Conservation (phyloP, 2,329 filamentous ascomycete species). For the Aspergillus neoniger region DNA sequence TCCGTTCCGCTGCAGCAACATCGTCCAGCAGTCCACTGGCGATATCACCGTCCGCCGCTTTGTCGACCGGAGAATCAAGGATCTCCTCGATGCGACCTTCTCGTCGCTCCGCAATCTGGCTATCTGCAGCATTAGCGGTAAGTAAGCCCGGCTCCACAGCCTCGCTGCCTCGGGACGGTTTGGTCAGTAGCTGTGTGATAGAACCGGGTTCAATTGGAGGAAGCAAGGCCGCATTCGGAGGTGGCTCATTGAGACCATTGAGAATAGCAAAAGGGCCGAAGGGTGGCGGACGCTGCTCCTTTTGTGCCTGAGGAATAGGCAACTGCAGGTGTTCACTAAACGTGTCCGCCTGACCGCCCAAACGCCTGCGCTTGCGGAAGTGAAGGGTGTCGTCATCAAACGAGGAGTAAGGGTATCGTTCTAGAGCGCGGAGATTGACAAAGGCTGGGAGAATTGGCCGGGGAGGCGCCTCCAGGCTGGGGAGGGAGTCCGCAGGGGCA, state of each 20-base stretch:
- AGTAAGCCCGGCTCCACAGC: conserved; percentile 26
- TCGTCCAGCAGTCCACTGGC: conserved; percentile 16
- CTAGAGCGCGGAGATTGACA: conserved; percentile 50
- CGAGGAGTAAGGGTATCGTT: conserved; percentile 45
- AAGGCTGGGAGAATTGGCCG: conserved; percentile 48
- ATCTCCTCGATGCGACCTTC: conserved; percentile 41
- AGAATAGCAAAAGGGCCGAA: conserved; percentile 52
- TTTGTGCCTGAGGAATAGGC: conserved; percentile 50
- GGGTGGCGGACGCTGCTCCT: conserved; percentile 46
- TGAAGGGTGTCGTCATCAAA: conserved; percentile 41
- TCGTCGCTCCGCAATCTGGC: conserved; percentile 30
- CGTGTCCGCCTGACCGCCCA: conserved; percentile 44
- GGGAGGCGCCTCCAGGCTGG: conserved; percentile 40
- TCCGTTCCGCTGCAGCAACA: conserved; percentile 5
- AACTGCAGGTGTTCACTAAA: conserved; percentile 50
- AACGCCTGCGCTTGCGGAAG: conserved; percentile 46
- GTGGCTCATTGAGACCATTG: conserved; percentile 64
- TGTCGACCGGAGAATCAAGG: conserved; percentile 31
- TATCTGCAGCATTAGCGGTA: conserved; percentile 24
- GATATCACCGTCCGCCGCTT: conserved; percentile 20
- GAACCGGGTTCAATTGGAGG: conserved; percentile 60
- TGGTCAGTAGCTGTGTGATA: conserved; percentile 39
- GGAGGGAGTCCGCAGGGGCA: conserved; percentile 29
- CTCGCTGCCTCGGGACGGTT: conserved; percentile 32
- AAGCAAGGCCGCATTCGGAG: conserved; percentile 61